Percentiles rank a stretch among this genome's conserved stretches.
phyloP scores from a whole-genome alignment of 257 asterid species.

The Knoxia roxburghii region DNA sequence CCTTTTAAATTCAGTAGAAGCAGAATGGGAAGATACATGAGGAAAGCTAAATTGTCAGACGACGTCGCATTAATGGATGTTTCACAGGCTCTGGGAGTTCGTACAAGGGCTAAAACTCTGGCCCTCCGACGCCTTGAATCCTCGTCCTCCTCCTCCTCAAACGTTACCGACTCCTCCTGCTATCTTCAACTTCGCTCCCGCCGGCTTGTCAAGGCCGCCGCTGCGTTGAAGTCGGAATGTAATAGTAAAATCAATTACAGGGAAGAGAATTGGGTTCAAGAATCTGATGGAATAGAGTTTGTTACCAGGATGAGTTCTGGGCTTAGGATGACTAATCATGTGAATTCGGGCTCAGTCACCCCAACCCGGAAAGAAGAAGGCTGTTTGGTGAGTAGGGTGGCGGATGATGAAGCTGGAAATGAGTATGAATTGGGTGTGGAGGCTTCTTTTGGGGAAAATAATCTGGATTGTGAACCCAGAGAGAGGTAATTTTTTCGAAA shows the following conservation, averaged over 20 bases:
- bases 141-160: constrained; percentile 4
- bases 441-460: constrained; percentile 45
- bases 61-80: constrained; percentile 54
- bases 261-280: neutral
- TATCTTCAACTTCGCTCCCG: constrained; percentile 60
- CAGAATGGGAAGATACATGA: constrained; percentile 50
- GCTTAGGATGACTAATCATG: constrained; percentile 13
- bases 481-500: constrained; percentile 40
- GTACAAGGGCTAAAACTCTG: constrained; percentile 74
- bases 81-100: constrained; percentile 54
- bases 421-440: constrained; percentile 28
- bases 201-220: constrained; percentile 9
- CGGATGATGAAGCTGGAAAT: constrained; percentile 17
- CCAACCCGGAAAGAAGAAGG: constrained; percentile 9
- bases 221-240: neutral
- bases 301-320: constrained; percentile 1
- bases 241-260: neutral
- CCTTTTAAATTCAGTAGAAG: neutral
- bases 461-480: constrained; percentile 30
- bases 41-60: constrained; percentile 36
- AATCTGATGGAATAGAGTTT: neutral
- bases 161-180: constrained; percentile 8
- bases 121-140: constrained; percentile 53
- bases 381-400: constrained; percentile 1
- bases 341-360: constrained; percentile 25